Base-by-base conservation (phyloP, 805 yeast genomes). In the Lipomyces spencermartinsiae region DNA sequence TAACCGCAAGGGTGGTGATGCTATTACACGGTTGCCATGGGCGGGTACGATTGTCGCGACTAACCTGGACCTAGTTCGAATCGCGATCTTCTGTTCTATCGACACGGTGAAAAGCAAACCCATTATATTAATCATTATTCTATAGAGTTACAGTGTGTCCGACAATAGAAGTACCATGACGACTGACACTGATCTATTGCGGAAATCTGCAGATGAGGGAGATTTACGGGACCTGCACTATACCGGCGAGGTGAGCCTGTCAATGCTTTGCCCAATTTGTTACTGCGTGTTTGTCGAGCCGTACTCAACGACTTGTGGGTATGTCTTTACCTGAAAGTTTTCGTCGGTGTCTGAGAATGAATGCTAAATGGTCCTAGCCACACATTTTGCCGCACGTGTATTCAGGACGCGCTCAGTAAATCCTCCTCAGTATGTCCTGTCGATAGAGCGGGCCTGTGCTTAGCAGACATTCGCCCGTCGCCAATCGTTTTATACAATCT, bases 321-420 rank as follows among this genome's bases (percentile, higher is more conserved):
- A 22, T 8, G 49, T 43, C 49, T 16, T 43, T 43, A 43, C 25
- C 16, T 16, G 22, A 16, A n/a, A 5, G 49, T 43, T 9, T 1
- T 43, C n/a, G 8, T 4, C 43, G 14, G 14, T 10, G 16, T n/a
- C 8, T 37, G 43, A 37, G 3, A 16, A 8, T 43, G 16, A 43
- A n/a, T 43, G 22, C 10, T 43, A 43, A 43, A 8, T n/a, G 2
- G 8, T 43, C 19, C 22, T 16, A 43, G 49, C 10, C 49, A 43
- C 49, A 43, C 49, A 19, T 43, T 43, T n/a, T 43, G 49, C 49
- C 49, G 49, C n/a, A 43, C 49, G 22, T 43, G 49, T 43, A 43
- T 43, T 43, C 22, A 43, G n/a, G 49, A 43, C 49, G 49, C 49
- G n/a, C 49, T 43, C 1, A 19, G n/a, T 43, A 43, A 43, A n/a